These are phyloP conservation scores for Vickermania ingenoplastis DNA, from an alignment of 208 protist species.

Conservation along the genomic window DNA sequence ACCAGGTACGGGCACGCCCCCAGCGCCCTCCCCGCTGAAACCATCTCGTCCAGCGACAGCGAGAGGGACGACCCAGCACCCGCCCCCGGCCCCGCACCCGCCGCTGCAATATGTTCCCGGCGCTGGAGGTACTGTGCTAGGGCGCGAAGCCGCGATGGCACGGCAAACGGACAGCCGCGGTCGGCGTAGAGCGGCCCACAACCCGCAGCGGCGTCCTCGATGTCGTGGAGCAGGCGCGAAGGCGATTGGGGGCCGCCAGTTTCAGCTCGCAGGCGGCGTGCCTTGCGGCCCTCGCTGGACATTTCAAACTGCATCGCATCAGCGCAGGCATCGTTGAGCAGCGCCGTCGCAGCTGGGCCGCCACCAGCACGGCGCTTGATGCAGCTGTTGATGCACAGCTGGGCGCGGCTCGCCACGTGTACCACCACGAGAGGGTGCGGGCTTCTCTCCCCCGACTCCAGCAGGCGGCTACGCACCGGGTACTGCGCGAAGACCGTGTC, in stretches of 20 bases:
- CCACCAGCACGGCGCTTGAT: slow-evolving; percentile 20
- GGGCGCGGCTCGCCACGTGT: slow-evolving; percentile 84
- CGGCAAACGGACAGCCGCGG: slow-evolving; percentile 18
- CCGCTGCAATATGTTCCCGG: not conserved
- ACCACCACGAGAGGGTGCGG: slow-evolving; percentile 34
- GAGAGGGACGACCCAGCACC: not conserved
- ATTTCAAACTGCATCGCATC: slow-evolving; percentile 79
- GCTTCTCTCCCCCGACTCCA: not conserved
- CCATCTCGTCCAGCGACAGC: slow-evolving; percentile 48
- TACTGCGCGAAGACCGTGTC: slow-evolving; percentile 64
- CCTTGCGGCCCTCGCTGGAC: slow-evolving; percentile 24
- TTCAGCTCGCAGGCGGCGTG: slow-evolving; percentile 16
- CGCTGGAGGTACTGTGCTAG: slow-evolving; percentile 2
- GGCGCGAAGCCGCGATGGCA: slow-evolving; percentile 11
- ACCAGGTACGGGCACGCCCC: slow-evolving; percentile 74
- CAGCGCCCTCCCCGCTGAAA: slow-evolving; percentile 31
- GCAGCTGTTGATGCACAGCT: slow-evolving; percentile 84
- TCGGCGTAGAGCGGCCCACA: not conserved
- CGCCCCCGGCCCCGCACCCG: too few species aligned
- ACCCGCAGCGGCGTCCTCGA: not conserved
- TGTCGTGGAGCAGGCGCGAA: not conserved
- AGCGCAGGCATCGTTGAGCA: slow-evolving; percentile 91
- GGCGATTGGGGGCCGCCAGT: not conserved
- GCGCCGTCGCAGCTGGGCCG: slow-evolving; percentile 15
- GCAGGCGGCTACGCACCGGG: slow-evolving; percentile 10